Evolutionary conservation across 2,329 filamentous ascomycete genomes (phyloP).

Genomic region (Sporothrix inflata): DNA sequence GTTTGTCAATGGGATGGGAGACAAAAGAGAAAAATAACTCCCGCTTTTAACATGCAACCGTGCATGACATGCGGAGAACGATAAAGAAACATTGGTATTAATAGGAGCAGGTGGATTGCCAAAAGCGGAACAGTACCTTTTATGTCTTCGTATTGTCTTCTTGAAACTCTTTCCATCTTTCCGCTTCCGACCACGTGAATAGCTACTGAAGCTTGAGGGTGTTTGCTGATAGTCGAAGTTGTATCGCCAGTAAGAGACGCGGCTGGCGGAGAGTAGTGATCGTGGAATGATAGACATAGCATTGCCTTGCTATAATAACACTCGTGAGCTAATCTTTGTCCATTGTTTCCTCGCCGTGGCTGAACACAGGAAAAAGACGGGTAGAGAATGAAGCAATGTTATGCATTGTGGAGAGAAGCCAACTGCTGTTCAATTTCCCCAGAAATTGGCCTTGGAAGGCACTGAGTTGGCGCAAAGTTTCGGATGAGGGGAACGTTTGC

Average conservation of each 20-base stretch:
- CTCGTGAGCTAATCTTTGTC: neutral
- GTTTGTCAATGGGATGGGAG: neutral
- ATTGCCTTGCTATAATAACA: neutral
- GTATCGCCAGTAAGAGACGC: neutral
- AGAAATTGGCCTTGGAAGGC: neutral
- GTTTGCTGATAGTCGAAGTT: neutral
- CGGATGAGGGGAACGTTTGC: too few relatives aligned
- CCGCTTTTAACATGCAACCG: neutral
- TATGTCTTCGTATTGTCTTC: too few relatives aligned
- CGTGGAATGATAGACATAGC: neutral
- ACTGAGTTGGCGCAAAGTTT: neutral
- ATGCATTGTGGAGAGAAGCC: neutral
- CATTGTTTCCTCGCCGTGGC: neutral
- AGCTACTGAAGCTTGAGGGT: neutral
- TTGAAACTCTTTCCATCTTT: neutral
- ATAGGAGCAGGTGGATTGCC: neutral
- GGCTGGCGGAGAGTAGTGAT: neutral
- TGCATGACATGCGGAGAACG: neutral
- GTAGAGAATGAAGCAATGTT: conserved; percentile 19
- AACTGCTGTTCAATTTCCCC: neutral
- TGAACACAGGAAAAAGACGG: conserved; percentile 16
- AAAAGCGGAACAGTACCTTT: neutral
- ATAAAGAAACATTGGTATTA: neutral
- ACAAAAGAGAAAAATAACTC: neutral
- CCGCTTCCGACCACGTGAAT: neutral